Conservation (phyloP, 2,329 filamentous ascomycete genomes). For the Metarhizium rileyi region DNA sequence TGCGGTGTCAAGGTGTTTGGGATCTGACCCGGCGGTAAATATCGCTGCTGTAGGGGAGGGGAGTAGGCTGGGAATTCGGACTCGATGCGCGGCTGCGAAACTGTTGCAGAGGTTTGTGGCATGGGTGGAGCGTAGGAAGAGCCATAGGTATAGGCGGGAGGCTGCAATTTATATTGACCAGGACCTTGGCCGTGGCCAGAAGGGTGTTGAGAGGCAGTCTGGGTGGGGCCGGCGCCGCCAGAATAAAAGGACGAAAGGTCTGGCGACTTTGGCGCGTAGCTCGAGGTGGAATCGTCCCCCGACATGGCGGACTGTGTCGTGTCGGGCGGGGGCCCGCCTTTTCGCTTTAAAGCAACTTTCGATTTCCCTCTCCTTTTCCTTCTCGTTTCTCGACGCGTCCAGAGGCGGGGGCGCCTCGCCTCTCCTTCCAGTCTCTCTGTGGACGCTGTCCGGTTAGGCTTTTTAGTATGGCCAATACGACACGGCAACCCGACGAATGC, state of each 20-base stretch:
- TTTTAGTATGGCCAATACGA: too few relatives aligned
- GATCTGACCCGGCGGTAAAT: constrained; percentile 12
- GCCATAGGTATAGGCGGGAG: constrained; percentile 18
- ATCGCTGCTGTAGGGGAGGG: constrained; percentile 12
- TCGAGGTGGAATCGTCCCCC: constrained; percentile 29
- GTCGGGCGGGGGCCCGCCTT: neutral
- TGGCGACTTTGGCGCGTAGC: constrained; percentile 48
- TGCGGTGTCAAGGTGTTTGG: constrained; percentile 8
- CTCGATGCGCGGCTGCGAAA: constrained; percentile 16
- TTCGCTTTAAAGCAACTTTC: neutral
- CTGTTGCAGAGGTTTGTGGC: constrained; percentile 18
- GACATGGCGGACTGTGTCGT: constrained; percentile 29
- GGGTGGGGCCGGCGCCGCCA: constrained; percentile 18
- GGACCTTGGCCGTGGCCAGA: constrained; percentile 13
- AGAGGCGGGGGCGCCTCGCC: too few relatives aligned
- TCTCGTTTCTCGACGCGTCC: too few relatives aligned
- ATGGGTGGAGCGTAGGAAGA: constrained; percentile 16
- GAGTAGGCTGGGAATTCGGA: constrained; percentile 16
- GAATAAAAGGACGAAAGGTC: constrained; percentile 48
- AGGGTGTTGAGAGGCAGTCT: constrained; percentile 10
- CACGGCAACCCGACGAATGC: too few relatives aligned
- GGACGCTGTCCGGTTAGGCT: too few relatives aligned
- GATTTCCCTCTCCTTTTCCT: too few relatives aligned
- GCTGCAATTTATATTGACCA: constrained; percentile 24
- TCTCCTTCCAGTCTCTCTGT: too few relatives aligned